Percentiles rank a stretch among this genome's conserved stretches.
phyloP scores from a whole-genome alignment of 2,329 filamentous ascomycete genomes.

The Pseudogymnoascus sp. region DNA sequence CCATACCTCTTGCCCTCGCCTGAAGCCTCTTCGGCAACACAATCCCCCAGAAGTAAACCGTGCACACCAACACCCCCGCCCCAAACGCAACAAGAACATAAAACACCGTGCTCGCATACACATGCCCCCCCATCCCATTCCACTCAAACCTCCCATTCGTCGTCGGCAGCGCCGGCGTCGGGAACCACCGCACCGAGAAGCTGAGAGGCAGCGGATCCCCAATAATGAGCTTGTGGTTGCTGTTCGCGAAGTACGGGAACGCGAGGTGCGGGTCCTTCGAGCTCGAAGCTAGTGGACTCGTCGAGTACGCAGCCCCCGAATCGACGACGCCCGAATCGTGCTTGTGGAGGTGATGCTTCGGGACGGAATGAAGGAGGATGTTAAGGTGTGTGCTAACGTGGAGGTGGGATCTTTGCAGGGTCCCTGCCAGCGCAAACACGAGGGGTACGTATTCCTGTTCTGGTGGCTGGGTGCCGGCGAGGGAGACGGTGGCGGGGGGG shows the following conservation, averaged over 20 bases:
- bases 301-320: conserved; percentile 79
- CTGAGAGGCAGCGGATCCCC: conserved; percentile 74
- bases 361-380: conserved; percentile 65
- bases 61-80: conserved; percentile 47
- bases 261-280: conserved; percentile 37
- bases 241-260: background rate
- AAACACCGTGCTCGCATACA: conserved; percentile 57
- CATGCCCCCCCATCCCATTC: conserved; percentile 57
- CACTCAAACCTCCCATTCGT: conserved; percentile 59
- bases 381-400: conserved; percentile 89
- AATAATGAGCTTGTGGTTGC: conserved; percentile 56
- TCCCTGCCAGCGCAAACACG: conserved; percentile 82
- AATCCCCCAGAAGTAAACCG: conserved; percentile 54
- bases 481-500: conserved; percentile 52
- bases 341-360: conserved; percentile 54
- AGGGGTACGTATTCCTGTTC: conserved; percentile 69
- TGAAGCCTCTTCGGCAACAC: conserved; percentile 43
- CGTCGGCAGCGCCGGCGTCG: conserved; percentile 61
- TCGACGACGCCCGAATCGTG: conserved; percentile 74
- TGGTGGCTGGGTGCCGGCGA: conserved; percentile 35
- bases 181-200: conserved; percentile 84
- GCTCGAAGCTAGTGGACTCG: conserved; percentile 54
- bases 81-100: conserved; percentile 54
- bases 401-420: conserved; percentile 79
- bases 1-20: conserved; percentile 16